Percentiles rank a stretch among this genome's conserved stretches.
These are phyloP conservation scores for Suhomyces taliae DNA, from an alignment of 1,139 yeast genomes.

Conservation along the genomic window DNA sequence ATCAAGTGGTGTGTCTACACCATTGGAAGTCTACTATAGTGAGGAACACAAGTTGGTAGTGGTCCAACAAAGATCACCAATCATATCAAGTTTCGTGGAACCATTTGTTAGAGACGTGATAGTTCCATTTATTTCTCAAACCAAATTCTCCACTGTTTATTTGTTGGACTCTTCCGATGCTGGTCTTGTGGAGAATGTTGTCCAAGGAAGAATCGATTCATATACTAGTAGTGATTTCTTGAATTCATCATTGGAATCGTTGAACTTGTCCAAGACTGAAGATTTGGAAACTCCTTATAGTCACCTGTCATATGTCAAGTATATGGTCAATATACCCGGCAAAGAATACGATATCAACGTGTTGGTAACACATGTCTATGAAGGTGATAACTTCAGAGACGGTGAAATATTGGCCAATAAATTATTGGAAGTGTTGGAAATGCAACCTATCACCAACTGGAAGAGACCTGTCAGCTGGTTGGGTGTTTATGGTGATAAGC, in stretches of 20 bases:
- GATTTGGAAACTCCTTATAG: conserved; percentile 8
- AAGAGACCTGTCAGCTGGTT: conserved; percentile 74
- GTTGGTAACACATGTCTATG: conserved; percentile 64
- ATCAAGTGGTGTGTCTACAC: conserved; percentile 49
- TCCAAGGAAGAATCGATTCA: conserved; percentile 28
- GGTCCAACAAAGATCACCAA: conserved; percentile 83
- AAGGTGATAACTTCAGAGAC: conserved; percentile 84
- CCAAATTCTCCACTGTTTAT: conserved; percentile 47
- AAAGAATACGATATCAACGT: conserved; percentile 19
- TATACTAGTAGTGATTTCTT: conserved; percentile 37
- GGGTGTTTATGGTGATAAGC: conserved; percentile 77
- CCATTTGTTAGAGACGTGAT: conserved; percentile 57
- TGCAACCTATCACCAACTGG: conserved; percentile 32
- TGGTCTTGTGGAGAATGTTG: conserved; percentile 39
- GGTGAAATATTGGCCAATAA: conserved; percentile 57
- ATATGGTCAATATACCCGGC: conserved; percentile 1
- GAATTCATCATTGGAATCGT: conserved; percentile 31
- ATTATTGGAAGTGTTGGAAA: conserved; percentile 29
- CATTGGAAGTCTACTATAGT: conserved; percentile 59
- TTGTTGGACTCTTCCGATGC: conserved; percentile 75
- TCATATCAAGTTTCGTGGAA: conserved; percentile 61
- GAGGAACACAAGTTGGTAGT: conserved; percentile 45
- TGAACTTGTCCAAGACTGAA: conserved; percentile 20
- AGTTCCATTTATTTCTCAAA: conserved; percentile 44
- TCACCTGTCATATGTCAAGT: conserved; percentile 7